Base-by-base conservation (phyloP, 2,329 filamentous ascomycete species). In the Balansia obtecta region DNA sequence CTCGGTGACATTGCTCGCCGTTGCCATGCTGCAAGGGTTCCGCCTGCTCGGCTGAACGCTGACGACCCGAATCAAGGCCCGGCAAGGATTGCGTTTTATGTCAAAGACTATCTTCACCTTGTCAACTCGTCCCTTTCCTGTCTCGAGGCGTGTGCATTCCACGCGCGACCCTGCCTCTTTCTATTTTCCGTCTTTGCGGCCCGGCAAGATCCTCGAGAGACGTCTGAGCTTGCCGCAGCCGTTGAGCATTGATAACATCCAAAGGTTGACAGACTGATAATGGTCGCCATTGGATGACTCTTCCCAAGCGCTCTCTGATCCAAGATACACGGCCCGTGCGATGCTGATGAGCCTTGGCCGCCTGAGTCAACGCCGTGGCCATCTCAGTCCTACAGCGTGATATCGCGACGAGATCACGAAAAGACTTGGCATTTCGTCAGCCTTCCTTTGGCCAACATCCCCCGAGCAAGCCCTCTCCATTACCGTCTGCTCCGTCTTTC, bases 11-110 rank as follows among this genome's bases (percentile, higher is more conserved):
- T 46, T 43, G 18, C 22, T 43, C 37, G 42, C 40, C 48, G 39
- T 52, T 52, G 45, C 40, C 40, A 45, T 47, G 51, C 40, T 49
- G 11, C 51, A 38, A 45, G 41, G 46, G 15, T 44, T 40, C 51
- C 16, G 48, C 22, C 41, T 18, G 12, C 39, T 41, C 10, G n/a
- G 9, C 8, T 27, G 27, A 27, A 27, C 27, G 27, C 27, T 5
- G 27, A 27, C 8, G 27, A 30, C 20, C 6, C 32, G 13, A 18
- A 22, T 37, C 18, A n/a, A 22, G 18, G 45, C 33, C 27, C 13
- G 33, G 33, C 22, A 30, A 20, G 20, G 45, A 39, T 30, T 15
- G 7, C n/a, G 16, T 46, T 15, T 22, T 15, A 27, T 39, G 34
- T 30, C 20, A 18, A 45, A 42, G 38, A 33, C 4, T 34, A n/a